Evolutionary conservation across 202 grass and related monocot genomes (phyloP).

Genomic region (Hordeum pubiflorum): DNA sequence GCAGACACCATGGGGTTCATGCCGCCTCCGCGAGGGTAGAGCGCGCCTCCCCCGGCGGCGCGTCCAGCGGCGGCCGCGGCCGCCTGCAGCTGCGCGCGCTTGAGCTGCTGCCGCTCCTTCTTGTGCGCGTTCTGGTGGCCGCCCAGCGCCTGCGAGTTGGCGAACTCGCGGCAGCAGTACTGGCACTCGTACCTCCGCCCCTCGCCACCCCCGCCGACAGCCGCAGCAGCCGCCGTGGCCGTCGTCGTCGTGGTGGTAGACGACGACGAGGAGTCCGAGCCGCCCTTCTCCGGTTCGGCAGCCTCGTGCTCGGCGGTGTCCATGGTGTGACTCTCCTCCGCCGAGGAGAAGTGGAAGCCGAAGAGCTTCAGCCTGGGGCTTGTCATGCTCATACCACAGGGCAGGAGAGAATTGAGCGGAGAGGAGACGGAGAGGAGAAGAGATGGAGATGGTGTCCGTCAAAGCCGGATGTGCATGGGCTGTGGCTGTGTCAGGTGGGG

Average conservation of each 20-base stretch:
- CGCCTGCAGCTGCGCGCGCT: constrained; percentile 82
- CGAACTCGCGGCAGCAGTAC: constrained; percentile 95
- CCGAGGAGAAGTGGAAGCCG: constrained; percentile 58
- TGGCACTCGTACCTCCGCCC: constrained; percentile 85
- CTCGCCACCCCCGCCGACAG: background rate
- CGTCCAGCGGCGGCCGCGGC: constrained; percentile 39
- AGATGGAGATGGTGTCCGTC: constrained; percentile 9
- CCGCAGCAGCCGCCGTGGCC: background rate
- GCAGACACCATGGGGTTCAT: constrained; percentile 74
- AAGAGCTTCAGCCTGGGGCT: constrained; percentile 84
- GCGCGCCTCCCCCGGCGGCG: constrained; percentile 24
- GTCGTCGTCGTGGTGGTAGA: constrained; percentile 55
- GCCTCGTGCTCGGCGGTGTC: constrained; percentile 2
- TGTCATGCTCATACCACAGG: constrained; percentile 35
- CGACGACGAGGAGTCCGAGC: constrained; percentile 69
- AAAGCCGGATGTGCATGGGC: constrained; percentile 51
- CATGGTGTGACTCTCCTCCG: constrained; percentile 23
- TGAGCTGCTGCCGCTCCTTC: constrained; percentile 92
- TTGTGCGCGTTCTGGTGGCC: constrained; percentile 97
- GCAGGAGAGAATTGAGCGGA: background rate
- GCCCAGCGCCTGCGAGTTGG: constrained; percentile 89
- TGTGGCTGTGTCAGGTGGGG: constrained; percentile 55
- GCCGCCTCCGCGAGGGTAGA: constrained; percentile 52
- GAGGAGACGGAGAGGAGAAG: background rate
- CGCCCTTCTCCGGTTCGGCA: constrained; percentile 3